Evolutionary conservation across 1,139 yeast species (phyloP).

Genomic region (Debaryomyces subglobosus): DNA sequence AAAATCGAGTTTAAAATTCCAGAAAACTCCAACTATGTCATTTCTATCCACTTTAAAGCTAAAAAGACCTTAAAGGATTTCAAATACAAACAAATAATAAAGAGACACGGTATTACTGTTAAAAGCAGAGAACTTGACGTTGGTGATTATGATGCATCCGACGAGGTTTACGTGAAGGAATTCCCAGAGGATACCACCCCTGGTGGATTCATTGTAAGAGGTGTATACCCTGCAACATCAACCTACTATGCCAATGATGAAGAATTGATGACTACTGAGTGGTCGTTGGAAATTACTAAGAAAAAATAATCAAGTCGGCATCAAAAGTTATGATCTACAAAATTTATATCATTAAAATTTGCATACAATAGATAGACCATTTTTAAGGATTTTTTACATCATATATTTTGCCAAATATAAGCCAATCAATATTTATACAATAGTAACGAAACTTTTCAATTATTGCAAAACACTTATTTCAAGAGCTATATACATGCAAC

Average conservation of each 20-base stretch:
- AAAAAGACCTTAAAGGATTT: slow-evolving; percentile 34
- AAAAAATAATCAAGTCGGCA: slow-evolving; percentile 13
- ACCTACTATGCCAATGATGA: slow-evolving; percentile 39
- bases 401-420: background rate
- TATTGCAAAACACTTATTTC: background rate
- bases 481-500: background rate
- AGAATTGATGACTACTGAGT: slow-evolving; percentile 30
- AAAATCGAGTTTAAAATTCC: slow-evolving; percentile 37
- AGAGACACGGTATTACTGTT: slow-evolving; percentile 42
- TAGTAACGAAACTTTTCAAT: background rate
- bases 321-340: background rate
- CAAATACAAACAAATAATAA: slow-evolving; percentile 41
- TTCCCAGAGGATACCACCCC: slow-evolving; percentile 46
- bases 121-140: slow-evolving; percentile 35
- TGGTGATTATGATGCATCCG: slow-evolving; percentile 37
- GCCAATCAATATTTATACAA: background rate
- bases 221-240: slow-evolving; percentile 35
- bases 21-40: slow-evolving; percentile 40
- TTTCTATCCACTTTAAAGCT: slow-evolving; percentile 40
- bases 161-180: slow-evolving; percentile 28
- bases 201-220: slow-evolving; percentile 45
- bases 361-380: background rate
- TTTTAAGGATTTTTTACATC: background rate
- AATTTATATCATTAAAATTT: background rate
- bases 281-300: slow-evolving; percentile 41